phyloP scores from a whole-genome alignment of 2,329 filamentous ascomycete genomes.

The Fusarium sterilihyphosum region DNA sequence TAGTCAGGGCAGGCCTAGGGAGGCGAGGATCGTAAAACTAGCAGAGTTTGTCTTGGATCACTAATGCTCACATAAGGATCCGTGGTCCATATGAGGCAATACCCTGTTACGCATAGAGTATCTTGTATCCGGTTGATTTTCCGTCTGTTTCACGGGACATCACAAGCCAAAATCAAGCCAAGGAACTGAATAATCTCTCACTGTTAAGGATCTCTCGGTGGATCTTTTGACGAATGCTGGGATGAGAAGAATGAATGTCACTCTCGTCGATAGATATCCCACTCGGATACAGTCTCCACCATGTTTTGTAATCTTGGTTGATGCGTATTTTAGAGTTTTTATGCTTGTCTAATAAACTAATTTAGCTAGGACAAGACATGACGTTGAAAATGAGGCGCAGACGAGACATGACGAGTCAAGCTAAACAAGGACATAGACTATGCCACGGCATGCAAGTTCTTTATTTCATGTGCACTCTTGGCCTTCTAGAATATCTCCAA shows the following conservation, averaged over 20 bases:
- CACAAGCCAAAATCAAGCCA: background rate
- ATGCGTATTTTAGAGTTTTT: slow-evolving; percentile 6
- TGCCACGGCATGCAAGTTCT: background rate
- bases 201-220: background rate
- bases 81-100: slow-evolving; percentile 18
- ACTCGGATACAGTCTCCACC: slow-evolving; percentile 3
- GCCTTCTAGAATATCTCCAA: slow-evolving; percentile 19
- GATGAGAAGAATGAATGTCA: background rate
- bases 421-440: background rate
- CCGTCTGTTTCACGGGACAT: slow-evolving; percentile 6
- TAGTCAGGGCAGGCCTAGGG: background rate
- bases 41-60: slow-evolving; percentile 11
- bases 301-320: background rate
- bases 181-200: background rate
- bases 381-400: slow-evolving; percentile 15
- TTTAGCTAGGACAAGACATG: background rate
- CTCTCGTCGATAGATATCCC: background rate
- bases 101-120: slow-evolving; percentile 13
- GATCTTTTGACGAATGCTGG: background rate
- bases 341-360: background rate
- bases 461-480: background rate
- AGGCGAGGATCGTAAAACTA: background rate
- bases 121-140: background rate
- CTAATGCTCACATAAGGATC: slow-evolving; percentile 39
- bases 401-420: background rate